Evolutionary conservation across 1,284 basidiomycete genomes (phyloP), one percentile per base, ranked within the genome.

Genomic region (Rhodotorula sp.): DNA sequence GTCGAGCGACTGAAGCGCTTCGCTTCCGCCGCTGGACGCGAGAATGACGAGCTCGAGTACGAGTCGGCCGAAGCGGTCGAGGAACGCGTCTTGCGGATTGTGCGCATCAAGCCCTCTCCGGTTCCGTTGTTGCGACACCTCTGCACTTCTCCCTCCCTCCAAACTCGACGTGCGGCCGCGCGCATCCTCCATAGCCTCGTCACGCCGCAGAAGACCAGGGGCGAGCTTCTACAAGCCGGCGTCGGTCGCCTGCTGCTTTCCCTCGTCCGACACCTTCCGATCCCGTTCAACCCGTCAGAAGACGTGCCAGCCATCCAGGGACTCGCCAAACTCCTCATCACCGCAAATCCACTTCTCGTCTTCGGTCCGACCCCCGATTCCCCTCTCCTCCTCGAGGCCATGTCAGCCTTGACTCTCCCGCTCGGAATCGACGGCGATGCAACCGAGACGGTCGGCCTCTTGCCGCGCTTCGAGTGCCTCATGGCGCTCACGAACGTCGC

Each of bases 401-500:
- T 95, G 66, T 85, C 88, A 1, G 92, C 92, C 0, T 83, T 96
- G 59, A 86, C 88, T 1, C 80, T 86, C 45, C 82, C 95, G 65
- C 83, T 96, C 48, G 65, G 57, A 20, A 33, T 56, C 4, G 86
- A 90, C 76, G 37, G 37, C 26, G 26, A 54, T 15, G 81, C 87
- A 0, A 84, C 85, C 0, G 86, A 92, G 1, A 87, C 82, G 42
- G 37, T 33, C 12, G 57, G 55, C 3, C 85, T 90, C 46, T 83
- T 98, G 22, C 93, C 97, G 78, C 86, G 86, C 57, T 99, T 99
- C 78, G 95, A 99, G 80, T 87, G 89, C 5, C 84, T 94, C 72
- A 95, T 99, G 91, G 95, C 94, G 1, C 84, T 99, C 60, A 99
- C 95, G 6, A 99, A 99, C 79, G 82, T 99, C 48, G 89, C 94